Evolutionary conservation across 306 rosid species (phyloP).

Genomic region (Astragalus glycyphyllos): DNA sequence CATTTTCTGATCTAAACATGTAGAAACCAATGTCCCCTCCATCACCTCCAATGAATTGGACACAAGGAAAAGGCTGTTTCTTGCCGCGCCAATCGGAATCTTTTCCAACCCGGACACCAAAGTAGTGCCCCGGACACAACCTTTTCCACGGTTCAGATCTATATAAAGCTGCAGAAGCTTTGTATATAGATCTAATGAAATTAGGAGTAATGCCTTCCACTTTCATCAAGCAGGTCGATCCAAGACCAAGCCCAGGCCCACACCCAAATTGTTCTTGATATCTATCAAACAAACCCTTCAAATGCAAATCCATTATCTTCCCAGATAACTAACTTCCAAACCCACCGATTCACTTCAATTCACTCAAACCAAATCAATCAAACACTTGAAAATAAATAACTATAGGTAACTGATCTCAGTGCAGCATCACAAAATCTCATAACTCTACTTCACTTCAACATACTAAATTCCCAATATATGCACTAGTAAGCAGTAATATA

Average conservation of each 20-base stretch:
- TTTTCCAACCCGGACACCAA: slow-evolving; percentile 69
- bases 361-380: slow-evolving; percentile 35
- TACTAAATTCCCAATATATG: not conserved
- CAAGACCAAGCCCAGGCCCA: slow-evolving; percentile 79
- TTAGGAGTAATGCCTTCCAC: slow-evolving; percentile 66
- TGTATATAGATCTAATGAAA: slow-evolving; percentile 61
- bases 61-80: slow-evolving; percentile 70
- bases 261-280: slow-evolving; percentile 78
- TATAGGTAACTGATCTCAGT: slow-evolving; percentile 6
- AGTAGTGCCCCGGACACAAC: slow-evolving; percentile 59
- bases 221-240: slow-evolving; percentile 73
- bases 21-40: slow-evolving; percentile 69
- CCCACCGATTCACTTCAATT: slow-evolving; percentile 13
- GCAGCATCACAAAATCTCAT: not conserved
- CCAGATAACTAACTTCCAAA: slow-evolving; percentile 8
- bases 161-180: slow-evolving; percentile 69
- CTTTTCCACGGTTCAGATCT: slow-evolving; percentile 73
- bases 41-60: slow-evolving; percentile 78
- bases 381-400: slow-evolving; percentile 19
- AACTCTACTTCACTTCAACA: not conserved
- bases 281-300: slow-evolving; percentile 70
- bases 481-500: not conserved
- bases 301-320: slow-evolving; percentile 65
- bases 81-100: slow-evolving; percentile 68
- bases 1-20: slow-evolving; percentile 66